A percentile compares a stretch with the other conserved stretches of the same genome.
Conservation (phyloP, 805 yeast genomes). For the Ogataea trehalophila region DNA sequence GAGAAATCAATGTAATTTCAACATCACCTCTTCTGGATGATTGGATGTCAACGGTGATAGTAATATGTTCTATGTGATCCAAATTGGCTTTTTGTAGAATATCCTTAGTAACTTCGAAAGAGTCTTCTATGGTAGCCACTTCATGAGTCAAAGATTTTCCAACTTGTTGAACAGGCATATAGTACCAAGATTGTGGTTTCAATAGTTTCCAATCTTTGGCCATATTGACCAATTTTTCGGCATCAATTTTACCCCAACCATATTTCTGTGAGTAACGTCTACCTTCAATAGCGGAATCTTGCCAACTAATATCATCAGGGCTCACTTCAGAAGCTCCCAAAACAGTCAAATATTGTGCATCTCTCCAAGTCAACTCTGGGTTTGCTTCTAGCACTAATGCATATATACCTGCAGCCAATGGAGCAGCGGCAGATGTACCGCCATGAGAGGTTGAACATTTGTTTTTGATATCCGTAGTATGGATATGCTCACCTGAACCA, state of each 20-base stretch:
- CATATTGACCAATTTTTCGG: slow-evolving; percentile 62
- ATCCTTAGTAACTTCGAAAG: slow-evolving; percentile 41
- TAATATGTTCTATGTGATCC: slow-evolving; percentile 78
- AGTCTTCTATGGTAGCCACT: slow-evolving; percentile 27
- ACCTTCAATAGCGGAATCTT: slow-evolving; percentile 56
- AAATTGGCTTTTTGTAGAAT: slow-evolving; percentile 54
- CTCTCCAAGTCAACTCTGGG: slow-evolving; percentile 92
- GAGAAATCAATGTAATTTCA: slow-evolving; percentile 62
- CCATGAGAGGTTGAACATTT: slow-evolving; percentile 77
- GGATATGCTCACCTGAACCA: slow-evolving; percentile 84
- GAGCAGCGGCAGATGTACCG: slow-evolving; percentile 99
- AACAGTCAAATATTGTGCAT: slow-evolving; percentile 80
- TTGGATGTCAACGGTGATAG: slow-evolving; percentile 69
- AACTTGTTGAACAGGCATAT: slow-evolving; percentile 39
- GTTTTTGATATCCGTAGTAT: slow-evolving; percentile 74
- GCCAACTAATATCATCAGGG: slow-evolving; percentile 68
- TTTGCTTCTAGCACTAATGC: slow-evolving; percentile 78
- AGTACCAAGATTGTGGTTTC: slow-evolving; percentile 88
- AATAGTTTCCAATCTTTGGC: slow-evolving; percentile 75
- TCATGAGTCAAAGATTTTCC: slow-evolving; percentile 19
- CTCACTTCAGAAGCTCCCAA: slow-evolving; percentile 65
- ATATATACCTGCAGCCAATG: slow-evolving; percentile 94
- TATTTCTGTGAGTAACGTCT: slow-evolving; percentile 75
- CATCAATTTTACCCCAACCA: slow-evolving; percentile 92
- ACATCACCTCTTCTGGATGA: slow-evolving; percentile 67